Evolutionary conservation across 2,329 filamentous ascomycete species (phyloP).

Genomic region (Aspergillus hiratsukae): DNA sequence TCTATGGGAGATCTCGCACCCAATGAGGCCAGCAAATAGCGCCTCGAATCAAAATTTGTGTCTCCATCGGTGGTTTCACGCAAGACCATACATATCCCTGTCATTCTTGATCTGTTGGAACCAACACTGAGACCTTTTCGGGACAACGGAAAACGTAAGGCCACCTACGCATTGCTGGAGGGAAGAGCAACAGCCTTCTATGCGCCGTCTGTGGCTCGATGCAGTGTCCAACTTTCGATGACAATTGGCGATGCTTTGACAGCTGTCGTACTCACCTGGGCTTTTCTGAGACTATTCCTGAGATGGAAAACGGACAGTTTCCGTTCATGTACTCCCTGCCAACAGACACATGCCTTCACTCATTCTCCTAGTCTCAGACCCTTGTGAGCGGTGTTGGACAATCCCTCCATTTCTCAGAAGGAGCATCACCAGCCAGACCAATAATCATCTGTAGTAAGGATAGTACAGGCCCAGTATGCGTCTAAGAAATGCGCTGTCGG

Average conservation of each 20-base stretch:
- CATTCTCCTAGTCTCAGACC: background rate
- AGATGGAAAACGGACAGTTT: background rate
- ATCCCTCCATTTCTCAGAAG: background rate
- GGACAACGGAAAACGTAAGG: background rate
- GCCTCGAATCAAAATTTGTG: background rate
- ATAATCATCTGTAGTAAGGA: background rate
- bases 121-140: background rate
- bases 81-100: background rate
- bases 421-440: background rate
- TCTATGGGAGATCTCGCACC: background rate
- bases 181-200: background rate
- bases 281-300: background rate
- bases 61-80: background rate
- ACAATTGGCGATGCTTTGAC: background rate
- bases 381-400: background rate
- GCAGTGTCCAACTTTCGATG: background rate
- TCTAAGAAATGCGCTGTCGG: background rate
- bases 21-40: background rate
- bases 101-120: background rate
- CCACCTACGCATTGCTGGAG: too few relatives aligned
- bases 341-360: background rate
- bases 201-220: background rate
- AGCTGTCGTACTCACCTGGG: background rate
- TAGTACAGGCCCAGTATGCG: background rate
- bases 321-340: background rate